Evolutionary conservation across 495 filamentous ascomycete species (phyloP).

Genomic region (Tuber borchii): DNA sequence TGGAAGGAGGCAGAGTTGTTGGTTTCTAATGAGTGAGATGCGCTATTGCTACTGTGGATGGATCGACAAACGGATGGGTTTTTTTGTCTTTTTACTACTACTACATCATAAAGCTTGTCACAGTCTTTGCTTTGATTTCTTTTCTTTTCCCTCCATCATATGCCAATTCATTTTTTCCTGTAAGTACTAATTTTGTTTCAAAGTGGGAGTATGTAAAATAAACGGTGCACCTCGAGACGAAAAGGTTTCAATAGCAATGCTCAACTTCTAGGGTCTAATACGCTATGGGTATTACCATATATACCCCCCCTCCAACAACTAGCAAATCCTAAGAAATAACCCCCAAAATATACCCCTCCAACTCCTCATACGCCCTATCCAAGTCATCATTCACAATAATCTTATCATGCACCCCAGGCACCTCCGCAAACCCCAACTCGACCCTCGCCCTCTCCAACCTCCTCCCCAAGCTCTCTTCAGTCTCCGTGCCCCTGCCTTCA

Average conservation of each 20-base stretch:
- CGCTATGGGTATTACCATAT: background rate
- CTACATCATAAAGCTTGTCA: constrained; percentile 7
- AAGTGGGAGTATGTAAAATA: background rate
- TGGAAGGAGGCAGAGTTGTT: constrained; percentile 32
- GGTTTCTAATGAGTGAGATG: constrained; percentile 24
- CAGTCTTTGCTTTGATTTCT: background rate
- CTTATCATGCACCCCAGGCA: constrained; percentile 69
- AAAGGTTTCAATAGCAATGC: background rate
- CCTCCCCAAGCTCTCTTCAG: constrained; percentile 67
- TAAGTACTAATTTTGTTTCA: background rate
- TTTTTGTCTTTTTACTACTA: constrained; percentile 6
- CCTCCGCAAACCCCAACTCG: constrained; percentile 74
- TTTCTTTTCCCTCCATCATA: background rate
- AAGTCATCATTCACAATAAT: constrained; percentile 86
- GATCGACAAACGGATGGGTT: background rate
- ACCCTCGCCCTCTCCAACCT: constrained; percentile 68
- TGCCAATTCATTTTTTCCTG: background rate
- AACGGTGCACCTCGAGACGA: background rate
- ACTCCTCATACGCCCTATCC: constrained; percentile 71
- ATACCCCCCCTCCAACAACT: background rate
- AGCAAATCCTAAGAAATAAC: background rate
- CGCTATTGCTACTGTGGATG: background rate
- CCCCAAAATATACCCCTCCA: constrained; percentile 58
- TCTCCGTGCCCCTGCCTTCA: constrained; percentile 76
- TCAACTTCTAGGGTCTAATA: background rate